phyloP scores from a whole-genome alignment of 208 protist species.

The Trypanosoma mega region DNA sequence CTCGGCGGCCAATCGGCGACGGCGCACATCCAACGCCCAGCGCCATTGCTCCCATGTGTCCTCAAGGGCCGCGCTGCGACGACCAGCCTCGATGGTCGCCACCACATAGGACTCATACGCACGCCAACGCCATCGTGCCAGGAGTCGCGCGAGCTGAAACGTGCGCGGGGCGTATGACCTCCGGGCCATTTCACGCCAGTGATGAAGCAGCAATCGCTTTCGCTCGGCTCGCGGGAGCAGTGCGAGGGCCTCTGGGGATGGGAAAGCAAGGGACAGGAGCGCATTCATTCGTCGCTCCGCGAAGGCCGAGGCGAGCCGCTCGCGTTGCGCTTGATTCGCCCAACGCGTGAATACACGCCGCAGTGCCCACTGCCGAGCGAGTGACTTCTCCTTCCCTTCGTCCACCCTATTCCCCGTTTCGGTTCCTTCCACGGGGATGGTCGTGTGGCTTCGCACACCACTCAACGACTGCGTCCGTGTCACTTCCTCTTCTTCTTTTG shows the following conservation, averaged over 20 bases:
- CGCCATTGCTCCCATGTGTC: constrained; percentile 17
- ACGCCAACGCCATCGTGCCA: constrained; percentile 23
- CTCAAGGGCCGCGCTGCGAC: constrained; percentile 5
- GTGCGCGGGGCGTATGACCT: constrained; percentile 17
- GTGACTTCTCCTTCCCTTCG: too few species aligned
- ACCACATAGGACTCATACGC: constrained; percentile 16
- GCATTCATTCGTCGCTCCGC: too few species aligned
- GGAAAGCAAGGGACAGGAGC: constrained; percentile 2
- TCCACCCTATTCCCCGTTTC: too few species aligned
- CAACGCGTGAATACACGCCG: too few species aligned
- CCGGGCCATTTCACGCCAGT: constrained; percentile 18
- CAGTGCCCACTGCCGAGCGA: too few species aligned
- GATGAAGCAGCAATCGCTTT: constrained; percentile 24
- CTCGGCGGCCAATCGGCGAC: not conserved
- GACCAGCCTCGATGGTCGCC: not conserved
- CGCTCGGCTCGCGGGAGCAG: constrained; percentile 21
- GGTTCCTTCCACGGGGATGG: too few species aligned
- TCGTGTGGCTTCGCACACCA: too few species aligned
- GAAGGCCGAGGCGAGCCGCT: too few species aligned
- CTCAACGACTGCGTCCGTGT: too few species aligned
- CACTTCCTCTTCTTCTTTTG: too few species aligned
- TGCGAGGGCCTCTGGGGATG: constrained; percentile 11
- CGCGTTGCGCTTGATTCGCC: too few species aligned
- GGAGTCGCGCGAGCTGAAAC: constrained; percentile 4
- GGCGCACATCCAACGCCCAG: not conserved